Evolutionary conservation across 129 eudicot species (phyloP).

Genomic region (Flaveria robusta): DNA sequence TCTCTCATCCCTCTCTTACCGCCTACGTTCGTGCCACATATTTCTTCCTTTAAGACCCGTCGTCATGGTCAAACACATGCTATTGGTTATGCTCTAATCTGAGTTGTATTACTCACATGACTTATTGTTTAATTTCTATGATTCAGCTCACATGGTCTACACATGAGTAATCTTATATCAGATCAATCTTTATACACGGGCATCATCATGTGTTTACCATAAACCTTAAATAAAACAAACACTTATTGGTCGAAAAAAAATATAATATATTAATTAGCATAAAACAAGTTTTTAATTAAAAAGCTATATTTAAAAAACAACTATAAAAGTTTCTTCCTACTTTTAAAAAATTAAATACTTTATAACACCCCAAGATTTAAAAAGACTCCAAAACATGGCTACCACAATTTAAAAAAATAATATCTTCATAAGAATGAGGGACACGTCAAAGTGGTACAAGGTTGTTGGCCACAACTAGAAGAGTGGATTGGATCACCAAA

Average conservation of each 20-base stretch:
- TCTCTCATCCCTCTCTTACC: no score
- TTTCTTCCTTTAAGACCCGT: no score
- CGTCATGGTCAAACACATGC: no score
- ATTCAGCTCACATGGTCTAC: neutral
- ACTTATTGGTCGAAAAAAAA: neutral
- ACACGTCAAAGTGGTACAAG: conserved; percentile 27
- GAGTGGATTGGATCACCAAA: conserved; percentile 28
- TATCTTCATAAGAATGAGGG: neutral
- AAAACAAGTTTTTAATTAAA: neutral
- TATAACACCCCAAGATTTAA: no score
- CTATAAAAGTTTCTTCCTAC: neutral
- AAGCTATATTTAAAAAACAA: neutral
- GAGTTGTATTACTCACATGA: no score
- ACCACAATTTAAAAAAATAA: neutral
- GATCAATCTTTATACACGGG: neutral
- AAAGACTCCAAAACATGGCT: no score
- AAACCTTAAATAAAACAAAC: neutral
- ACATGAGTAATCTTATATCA: neutral
- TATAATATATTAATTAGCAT: neutral
- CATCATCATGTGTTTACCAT: neutral
- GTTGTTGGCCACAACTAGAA: conserved; percentile 41
- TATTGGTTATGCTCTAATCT: no score
- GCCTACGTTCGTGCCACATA: no score
- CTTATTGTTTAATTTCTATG: neutral
- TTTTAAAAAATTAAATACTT: neutral